Evolutionary conservation across 306 rosid genomes (phyloP), one percentile per base, ranked within the genome.

Genomic region (Fragaria vesca): DNA sequence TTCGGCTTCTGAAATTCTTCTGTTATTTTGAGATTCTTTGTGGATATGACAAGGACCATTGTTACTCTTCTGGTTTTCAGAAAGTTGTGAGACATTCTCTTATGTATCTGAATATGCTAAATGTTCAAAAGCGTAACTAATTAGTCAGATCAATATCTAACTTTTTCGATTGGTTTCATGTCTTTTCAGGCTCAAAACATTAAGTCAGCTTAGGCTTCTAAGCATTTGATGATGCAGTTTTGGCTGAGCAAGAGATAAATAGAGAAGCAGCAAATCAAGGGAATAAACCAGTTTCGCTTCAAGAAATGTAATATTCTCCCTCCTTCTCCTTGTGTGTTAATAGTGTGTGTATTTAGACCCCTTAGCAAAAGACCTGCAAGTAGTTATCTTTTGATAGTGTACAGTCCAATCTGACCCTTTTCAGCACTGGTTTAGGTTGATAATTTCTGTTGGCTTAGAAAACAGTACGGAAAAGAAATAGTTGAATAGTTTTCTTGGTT

Each of bases 201-300:
- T 40, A 85, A 75, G 57, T 84, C 90, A 45, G 65, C 80, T 6
- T 80, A 86, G 80, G 80, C 95, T 54, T 62, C 79, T 6, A 83
- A 89, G 81, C 81, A 77, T 69, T 43, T 72, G 89, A 90, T 77
- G 74, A 83, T 61, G 74, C 73, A 78, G 88, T 87, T 85, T 75
- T 92, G 77, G 79, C 89, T 40, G 84, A 85, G 61, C 93, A 89
- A 86, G 85, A 88, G 85, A 91, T 82, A 84, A 83, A 83, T 90
- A 89, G 83, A 84, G 95, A 89, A 87, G 92, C 94, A 61, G 78
- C 87, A 55, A 92, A 92, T 80, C 87, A 83, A 79, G 98, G 95
- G 51, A 86, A 92, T 80, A 87, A 83, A 28, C 97, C 96, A 26
- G 87, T 88, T 81, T 92, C 81, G 89, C 12, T 76, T 89, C 50